A percentile compares a stretch with the other conserved stretches of the same genome.
Conservation (phyloP, 257 asterid genomes). For the Nicotiana benthamiana region DNA sequence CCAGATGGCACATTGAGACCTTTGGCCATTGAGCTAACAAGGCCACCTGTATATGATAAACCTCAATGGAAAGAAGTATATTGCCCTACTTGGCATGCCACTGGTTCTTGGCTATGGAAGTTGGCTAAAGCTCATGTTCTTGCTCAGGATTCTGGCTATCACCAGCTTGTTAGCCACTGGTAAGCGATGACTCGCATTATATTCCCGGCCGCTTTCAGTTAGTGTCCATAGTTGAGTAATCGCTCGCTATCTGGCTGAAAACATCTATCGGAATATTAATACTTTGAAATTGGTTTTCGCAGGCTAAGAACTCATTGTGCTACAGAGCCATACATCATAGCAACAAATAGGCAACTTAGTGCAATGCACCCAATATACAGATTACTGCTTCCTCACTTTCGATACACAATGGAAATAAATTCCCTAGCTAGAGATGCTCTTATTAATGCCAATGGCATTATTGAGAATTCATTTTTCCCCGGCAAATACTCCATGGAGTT, state of each 20-base stretch:
- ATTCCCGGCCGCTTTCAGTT: no score
- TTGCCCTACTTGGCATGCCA: constrained; percentile 38
- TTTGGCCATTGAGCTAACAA: constrained; percentile 62
- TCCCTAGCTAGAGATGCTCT: constrained; percentile 56
- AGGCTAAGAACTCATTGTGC: constrained; percentile 73
- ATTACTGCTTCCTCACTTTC: constrained; percentile 60
- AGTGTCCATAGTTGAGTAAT: no score
- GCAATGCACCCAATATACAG: constrained; percentile 71
- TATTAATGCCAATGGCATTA: constrained; percentile 50
- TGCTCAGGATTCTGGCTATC: constrained; percentile 73
- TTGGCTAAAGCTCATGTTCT: constrained; percentile 63
- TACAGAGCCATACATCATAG: constrained; percentile 77
- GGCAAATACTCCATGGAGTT: constrained; percentile 46
- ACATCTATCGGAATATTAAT: no score
- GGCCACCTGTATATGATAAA: constrained; percentile 49
- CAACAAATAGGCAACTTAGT: constrained; percentile 62
- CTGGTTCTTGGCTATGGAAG: constrained; percentile 69
- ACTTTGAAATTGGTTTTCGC: constrained; percentile 2
- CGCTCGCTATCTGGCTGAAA: no score
- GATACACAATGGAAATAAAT: constrained; percentile 91
- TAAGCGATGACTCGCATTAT: constrained; percentile 12
- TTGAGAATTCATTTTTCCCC: constrained; percentile 51
- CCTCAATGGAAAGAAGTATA: constrained; percentile 62
- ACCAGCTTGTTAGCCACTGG: constrained; percentile 76
- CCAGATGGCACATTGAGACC: constrained; percentile 47